Evolutionary conservation across 192 early-diverging fungal species (phyloP).

Genomic region (Podila epigama): DNA sequence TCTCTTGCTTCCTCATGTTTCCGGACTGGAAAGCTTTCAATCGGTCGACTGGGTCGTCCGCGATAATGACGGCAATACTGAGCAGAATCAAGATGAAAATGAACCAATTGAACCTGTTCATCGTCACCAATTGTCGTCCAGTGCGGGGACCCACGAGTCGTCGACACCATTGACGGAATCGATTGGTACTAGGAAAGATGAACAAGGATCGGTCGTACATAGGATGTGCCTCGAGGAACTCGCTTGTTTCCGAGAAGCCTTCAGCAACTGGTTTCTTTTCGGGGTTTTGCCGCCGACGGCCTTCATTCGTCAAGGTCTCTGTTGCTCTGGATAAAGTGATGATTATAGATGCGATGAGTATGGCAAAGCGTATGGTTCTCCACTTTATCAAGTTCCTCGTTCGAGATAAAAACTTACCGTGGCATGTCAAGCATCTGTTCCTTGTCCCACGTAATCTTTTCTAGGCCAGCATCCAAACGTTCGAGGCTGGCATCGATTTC

Average conservation of each 20-base stretch:
- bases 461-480: slow-evolving; percentile 29
- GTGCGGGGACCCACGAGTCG: slow-evolving; percentile 56
- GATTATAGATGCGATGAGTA: not conserved
- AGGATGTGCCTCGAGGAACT: slow-evolving; percentile 44
- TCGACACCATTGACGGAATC: slow-evolving; percentile 59
- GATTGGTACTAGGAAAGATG: slow-evolving; percentile 57
- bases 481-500: slow-evolving; percentile 41
- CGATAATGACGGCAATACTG: slow-evolving; percentile 56
- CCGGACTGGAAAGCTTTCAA: slow-evolving; percentile 49
- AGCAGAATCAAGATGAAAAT: slow-evolving; percentile 54
- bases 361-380: no score
- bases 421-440: not conserved
- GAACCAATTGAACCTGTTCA: slow-evolving; percentile 51
- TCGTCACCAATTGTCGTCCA: slow-evolving; percentile 58
- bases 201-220: slow-evolving; percentile 59
- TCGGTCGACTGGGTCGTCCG: slow-evolving; percentile 54
- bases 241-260: slow-evolving; percentile 5
- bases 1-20: not conserved
- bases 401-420: not conserved
- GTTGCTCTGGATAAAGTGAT: not conserved
- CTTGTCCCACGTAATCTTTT: slow-evolving; percentile 44
- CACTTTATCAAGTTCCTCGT: not conserved
- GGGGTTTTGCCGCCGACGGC: not conserved
- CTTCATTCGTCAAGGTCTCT: not conserved
- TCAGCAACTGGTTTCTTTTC: not conserved